phyloP scores from a whole-genome alignment of 495 filamentous ascomycete genomes.

The Trypethelium eluteriae region DNA sequence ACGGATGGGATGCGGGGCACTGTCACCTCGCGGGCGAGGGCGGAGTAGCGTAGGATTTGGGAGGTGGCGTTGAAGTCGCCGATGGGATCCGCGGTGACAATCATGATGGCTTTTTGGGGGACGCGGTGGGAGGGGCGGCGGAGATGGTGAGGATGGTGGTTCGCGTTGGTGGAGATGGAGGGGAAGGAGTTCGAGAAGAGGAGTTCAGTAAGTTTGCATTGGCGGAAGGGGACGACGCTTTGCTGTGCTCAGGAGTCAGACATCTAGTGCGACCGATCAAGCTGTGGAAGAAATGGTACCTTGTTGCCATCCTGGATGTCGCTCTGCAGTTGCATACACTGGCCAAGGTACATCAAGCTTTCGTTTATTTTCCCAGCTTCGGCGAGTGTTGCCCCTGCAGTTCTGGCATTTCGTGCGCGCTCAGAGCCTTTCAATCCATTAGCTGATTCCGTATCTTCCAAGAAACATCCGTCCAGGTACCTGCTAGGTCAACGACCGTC shows the following conservation, averaged over 20 bases:
- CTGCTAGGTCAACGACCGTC: conserved; percentile 88
- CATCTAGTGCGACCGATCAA: not conserved
- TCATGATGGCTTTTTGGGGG: conserved; percentile 87
- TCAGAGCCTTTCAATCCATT: conserved; percentile 58
- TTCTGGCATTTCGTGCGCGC: conserved; percentile 85
- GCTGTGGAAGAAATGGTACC: conserved; percentile 40
- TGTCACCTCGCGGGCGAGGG: conserved; percentile 85
- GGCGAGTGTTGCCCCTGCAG: conserved; percentile 79
- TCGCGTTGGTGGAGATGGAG: conserved; percentile 46
- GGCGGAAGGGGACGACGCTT: conserved; percentile 80
- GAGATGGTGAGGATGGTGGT: conserved; percentile 24
- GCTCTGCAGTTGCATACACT: conserved; percentile 93
- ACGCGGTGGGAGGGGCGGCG: conserved; percentile 37
- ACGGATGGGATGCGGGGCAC: conserved; percentile 80
- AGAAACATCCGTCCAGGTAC: conserved; percentile 38
- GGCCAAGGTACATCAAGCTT: conserved; percentile 93
- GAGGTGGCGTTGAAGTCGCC: conserved; percentile 96
- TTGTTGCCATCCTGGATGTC: conserved; percentile 65
- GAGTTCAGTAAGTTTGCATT: conserved; percentile 94
- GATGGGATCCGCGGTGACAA: conserved; percentile 87
- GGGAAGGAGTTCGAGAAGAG: conserved; percentile 94
- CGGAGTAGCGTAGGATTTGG: conserved; percentile 92
- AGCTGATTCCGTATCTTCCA: not conserved
- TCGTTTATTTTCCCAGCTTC: conserved; percentile 98
- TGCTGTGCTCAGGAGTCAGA: conserved; percentile 40